Base-by-base conservation (phyloP, 1,139 yeast species). In the Geotrichum histeridarum region DNA sequence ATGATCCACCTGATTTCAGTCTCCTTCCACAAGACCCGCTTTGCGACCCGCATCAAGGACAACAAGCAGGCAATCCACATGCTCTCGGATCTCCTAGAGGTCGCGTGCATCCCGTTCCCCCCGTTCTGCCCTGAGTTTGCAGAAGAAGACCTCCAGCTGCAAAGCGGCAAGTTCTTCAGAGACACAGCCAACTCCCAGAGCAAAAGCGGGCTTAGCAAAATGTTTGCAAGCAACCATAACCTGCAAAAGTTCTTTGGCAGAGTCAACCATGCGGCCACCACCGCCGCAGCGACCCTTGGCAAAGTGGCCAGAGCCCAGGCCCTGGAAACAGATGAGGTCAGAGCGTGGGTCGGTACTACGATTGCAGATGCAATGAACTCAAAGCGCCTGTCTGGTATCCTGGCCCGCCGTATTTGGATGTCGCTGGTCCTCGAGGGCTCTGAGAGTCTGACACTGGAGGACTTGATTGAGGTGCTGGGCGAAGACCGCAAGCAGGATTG, bases 371-470 rank as follows among this genome's bases (percentile, higher is more conserved):
- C 75, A 0, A 63, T 73, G 58, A 63, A 63, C 31, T 64, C 66
- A 51, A 61, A 63, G 49, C 54, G 52, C 8, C 57, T 68, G 6
- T 60, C 73, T 1, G 70, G 66, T 44, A 63, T 67, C 9, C 62
- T 73, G 51, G 76, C 74, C 4, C 59, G 63, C 39, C 67, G 77
- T 41, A 70, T 73, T 53, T 73, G 77, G 77, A 67, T 70, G 60
- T 69, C 75, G 9, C 61, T 73, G 46, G 76, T 73, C 11, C 63
- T 71, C 53, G 77, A 73, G 54, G 74, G 68, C 51, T 63, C 71
- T 1, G 73, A 68, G 5, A 61, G 61, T 15, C 60, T 73, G 48
- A 61, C 67, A 2, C 62, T 67, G 36, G 70, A 68, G 8, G 77
- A 73, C 57, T 60, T 73, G 48, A 54, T 66, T n/a, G 72, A 69